Conservation (phyloP, 441 rosid species). For the Gossypium armourianum region DNA sequence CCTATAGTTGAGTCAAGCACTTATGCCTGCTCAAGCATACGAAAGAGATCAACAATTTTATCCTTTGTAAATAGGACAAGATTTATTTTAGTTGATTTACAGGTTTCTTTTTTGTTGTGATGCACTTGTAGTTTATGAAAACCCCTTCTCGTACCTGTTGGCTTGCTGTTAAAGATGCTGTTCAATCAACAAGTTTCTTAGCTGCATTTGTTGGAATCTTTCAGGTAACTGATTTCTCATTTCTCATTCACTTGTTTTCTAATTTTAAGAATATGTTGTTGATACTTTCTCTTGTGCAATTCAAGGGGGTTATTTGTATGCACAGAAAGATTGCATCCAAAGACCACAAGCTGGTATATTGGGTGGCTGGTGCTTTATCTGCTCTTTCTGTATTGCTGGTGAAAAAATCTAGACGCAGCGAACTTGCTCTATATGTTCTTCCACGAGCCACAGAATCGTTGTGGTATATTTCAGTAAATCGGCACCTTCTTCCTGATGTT, state of each 20-base stretch:
- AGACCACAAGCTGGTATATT: conserved; percentile 91
- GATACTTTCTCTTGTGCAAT: conserved; percentile 20
- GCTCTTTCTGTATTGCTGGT: conserved; percentile 82
- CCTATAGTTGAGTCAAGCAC: neutral
- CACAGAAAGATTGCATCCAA: conserved; percentile 73
- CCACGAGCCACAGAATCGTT: conserved; percentile 93
- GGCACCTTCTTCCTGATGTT: conserved; percentile 75
- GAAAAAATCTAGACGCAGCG: conserved; percentile 85
- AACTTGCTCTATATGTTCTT: conserved; percentile 90
- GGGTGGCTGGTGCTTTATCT: conserved; percentile 78
- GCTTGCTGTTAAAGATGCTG: conserved; percentile 75
- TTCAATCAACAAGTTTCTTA: conserved; percentile 80
- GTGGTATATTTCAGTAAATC: conserved; percentile 79
- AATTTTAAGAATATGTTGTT: conserved; percentile 10
- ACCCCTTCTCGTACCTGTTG: conserved; percentile 84
- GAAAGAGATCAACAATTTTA: neutral
- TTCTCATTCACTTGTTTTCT: neutral
- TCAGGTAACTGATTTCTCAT: conserved; percentile 46
- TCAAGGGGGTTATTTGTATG: conserved; percentile 64
- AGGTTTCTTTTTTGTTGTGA: neutral
- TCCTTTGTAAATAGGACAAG: neutral
- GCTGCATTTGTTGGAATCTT: conserved; percentile 94
- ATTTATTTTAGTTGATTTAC: neutral
- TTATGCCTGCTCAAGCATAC: neutral
- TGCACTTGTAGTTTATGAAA: conserved; percentile 58